Percentiles rank a stretch among this genome's conserved stretches.
Conservation (phyloP, 2,329 filamentous ascomycete species). For the Lojkania enalia region DNA sequence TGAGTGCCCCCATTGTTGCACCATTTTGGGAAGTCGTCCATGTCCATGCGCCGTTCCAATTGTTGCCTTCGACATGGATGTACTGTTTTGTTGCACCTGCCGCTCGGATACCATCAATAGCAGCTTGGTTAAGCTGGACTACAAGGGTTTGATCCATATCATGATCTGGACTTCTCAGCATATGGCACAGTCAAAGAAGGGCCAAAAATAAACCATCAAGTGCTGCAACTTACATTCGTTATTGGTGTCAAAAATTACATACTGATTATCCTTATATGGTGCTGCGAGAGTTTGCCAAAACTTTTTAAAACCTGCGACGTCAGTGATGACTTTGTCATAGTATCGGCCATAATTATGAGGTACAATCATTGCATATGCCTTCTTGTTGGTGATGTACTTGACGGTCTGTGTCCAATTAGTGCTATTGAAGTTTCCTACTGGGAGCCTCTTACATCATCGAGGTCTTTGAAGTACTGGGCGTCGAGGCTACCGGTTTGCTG, state of each 20-base stretch:
- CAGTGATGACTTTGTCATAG: constrained; percentile 40
- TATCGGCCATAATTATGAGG: constrained; percentile 53
- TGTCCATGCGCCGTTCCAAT: constrained; percentile 46
- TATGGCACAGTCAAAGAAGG: not conserved
- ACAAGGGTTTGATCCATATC: constrained; percentile 42
- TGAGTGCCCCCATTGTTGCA: constrained; percentile 48
- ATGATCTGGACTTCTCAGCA: constrained; percentile 23
- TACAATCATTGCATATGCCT: constrained; percentile 48
- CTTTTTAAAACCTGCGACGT: constrained; percentile 30
- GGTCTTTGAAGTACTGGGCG: constrained; percentile 40
- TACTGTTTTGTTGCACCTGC: constrained; percentile 50
- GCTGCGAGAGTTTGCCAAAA: constrained; percentile 42
- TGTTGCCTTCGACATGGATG: constrained; percentile 59
- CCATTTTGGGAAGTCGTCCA: constrained; percentile 51
- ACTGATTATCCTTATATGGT: constrained; percentile 33
- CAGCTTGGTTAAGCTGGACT: constrained; percentile 45
- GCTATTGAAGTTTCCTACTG: not conserved
- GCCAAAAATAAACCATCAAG: constrained; percentile 3
- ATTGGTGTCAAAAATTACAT: constrained; percentile 47
- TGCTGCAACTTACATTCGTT: constrained; percentile 35
- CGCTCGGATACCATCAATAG: constrained; percentile 43
- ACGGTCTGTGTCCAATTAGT: constrained; percentile 28
- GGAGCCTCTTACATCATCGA: constrained; percentile 24
- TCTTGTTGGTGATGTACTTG: constrained; percentile 47
- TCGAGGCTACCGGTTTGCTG: constrained; percentile 48